A percentile compares a stretch with the other conserved stretches of the same genome.
phyloP scores from a whole-genome alignment of 2,329 filamentous ascomycete species.

The Penicillium sp. region DNA sequence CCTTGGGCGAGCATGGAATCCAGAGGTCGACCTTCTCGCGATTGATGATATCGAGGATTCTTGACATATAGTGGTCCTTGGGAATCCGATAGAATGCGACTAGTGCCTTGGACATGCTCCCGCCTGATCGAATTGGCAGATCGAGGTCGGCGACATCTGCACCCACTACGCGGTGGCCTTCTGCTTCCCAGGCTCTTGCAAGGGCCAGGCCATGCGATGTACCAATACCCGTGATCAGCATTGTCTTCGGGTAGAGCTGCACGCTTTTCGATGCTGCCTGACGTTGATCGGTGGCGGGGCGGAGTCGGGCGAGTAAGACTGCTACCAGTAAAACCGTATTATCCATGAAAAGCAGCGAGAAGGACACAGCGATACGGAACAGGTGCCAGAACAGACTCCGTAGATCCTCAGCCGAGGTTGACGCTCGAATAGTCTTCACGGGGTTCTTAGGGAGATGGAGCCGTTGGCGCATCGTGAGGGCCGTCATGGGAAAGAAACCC shows the following conservation, averaged over 20 bases:
- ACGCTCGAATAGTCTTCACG: constrained; percentile 12
- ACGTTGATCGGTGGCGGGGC: constrained; percentile 18
- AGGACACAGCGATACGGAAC: constrained; percentile 24
- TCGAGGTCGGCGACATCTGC: constrained; percentile 57
- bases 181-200: constrained; percentile 60
- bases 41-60: constrained; percentile 56
- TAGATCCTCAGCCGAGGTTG: constrained; percentile 6
- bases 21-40: constrained; percentile 63
- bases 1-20: constrained; percentile 68
- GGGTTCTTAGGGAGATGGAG: constrained; percentile 3
- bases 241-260: constrained; percentile 47
- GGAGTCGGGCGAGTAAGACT: constrained; percentile 27
- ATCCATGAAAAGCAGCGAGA: constrained; percentile 47
- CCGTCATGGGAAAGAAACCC: constrained; percentile 16
- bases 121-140: constrained; percentile 46
- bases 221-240: constrained; percentile 68
- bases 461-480: constrained; percentile 15
- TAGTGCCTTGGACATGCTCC: constrained; percentile 57
- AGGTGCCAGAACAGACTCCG: constrained; percentile 22
- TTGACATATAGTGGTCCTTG: constrained; percentile 51
- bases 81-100: constrained; percentile 52
- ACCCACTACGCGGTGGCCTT: constrained; percentile 66
- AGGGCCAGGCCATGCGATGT: constrained; percentile 67
- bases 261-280: constrained; percentile 28
- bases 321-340: constrained; percentile 42